These are phyloP conservation scores for Suillus fuscotomentosus DNA, from an alignment of 768 basidiomycete genomes.

Conservation along the genomic window DNA sequence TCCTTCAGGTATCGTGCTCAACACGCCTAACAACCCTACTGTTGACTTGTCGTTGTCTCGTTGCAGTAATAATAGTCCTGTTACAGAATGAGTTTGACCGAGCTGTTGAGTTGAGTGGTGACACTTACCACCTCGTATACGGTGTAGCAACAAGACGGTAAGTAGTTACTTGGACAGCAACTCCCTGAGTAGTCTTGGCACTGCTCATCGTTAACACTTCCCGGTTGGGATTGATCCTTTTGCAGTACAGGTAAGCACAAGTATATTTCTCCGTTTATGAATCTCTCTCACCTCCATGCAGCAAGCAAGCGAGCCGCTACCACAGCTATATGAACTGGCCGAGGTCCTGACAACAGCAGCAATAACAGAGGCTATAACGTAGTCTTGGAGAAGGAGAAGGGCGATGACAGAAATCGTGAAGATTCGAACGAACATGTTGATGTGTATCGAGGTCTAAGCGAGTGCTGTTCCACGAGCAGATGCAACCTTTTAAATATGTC, in stretches of 20 bases:
- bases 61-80: slow-evolving; percentile 1
- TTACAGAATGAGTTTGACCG: background rate
- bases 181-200: background rate
- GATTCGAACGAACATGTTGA: background rate
- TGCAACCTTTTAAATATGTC: background rate
- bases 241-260: background rate
- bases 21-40: background rate
- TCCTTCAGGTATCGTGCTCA: background rate
- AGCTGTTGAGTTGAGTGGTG: background rate
- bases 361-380: background rate
- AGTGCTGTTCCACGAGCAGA: background rate
- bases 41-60: background rate
- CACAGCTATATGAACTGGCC: background rate
- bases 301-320: background rate
- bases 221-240: background rate
- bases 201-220: background rate
- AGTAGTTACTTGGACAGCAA: background rate
- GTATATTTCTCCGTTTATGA: background rate
- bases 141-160: background rate
- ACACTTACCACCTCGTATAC: background rate
- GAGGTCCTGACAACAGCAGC: background rate
- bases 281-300: background rate
- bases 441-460: background rate
- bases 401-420: background rate
- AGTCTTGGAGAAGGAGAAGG: background rate